Evolutionary conservation across 2,329 filamentous ascomycete genomes (phyloP).

Genomic region (Beauveria pseudobassiana): DNA sequence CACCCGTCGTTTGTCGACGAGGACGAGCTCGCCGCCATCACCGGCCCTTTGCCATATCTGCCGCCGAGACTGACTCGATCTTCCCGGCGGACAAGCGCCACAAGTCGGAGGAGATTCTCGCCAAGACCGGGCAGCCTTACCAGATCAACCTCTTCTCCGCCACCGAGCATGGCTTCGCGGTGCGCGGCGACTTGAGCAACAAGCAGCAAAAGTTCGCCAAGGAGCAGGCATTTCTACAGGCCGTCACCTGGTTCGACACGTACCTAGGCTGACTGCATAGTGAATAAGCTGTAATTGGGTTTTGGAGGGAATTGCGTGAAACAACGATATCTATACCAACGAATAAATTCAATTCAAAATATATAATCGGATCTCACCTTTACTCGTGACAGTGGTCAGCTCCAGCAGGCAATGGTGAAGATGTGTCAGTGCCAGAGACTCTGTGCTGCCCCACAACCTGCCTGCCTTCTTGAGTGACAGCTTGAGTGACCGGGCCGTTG

Average conservation of each 20-base stretch:
- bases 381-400: neutral
- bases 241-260: constrained; percentile 66
- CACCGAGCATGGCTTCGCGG: constrained; percentile 66
- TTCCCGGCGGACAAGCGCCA: constrained; percentile 49
- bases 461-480: neutral
- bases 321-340: no score
- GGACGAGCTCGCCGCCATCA: constrained; percentile 50
- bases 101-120: constrained; percentile 52
- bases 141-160: constrained; percentile 64
- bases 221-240: constrained; percentile 71
- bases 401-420: no score
- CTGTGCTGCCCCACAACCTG: neutral
- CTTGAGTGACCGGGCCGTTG: neutral
- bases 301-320: no score
- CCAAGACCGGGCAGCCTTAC: constrained; percentile 46
- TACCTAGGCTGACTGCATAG: constrained; percentile 18
- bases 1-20: constrained; percentile 56
- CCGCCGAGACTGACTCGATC: constrained; percentile 54
- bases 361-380: neutral
- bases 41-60: constrained; percentile 51
- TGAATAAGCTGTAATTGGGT: neutral
- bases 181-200: constrained; percentile 52
- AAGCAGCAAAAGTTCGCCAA: constrained; percentile 58
- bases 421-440: neutral
- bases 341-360: no score